Evolutionary conservation across 202 grass and related monocot species (phyloP).

Genomic region (Digitaria exilis): DNA sequence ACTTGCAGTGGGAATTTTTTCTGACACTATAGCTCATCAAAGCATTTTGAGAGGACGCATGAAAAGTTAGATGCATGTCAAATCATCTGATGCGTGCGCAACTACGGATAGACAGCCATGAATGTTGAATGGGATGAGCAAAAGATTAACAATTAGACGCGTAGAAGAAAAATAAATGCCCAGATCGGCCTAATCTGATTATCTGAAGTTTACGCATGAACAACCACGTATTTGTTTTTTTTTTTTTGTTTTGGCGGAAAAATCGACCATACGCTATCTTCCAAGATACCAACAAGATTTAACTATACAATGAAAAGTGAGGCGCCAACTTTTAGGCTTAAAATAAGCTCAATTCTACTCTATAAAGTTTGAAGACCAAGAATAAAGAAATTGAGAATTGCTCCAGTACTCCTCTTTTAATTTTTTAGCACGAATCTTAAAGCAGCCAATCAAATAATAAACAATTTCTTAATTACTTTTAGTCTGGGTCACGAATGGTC

Average conservation of each 20-base stretch:
- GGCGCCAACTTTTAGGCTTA: not conserved
- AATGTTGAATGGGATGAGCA: not conserved
- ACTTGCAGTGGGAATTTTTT: not conserved
- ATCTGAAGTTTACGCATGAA: constrained; percentile 26
- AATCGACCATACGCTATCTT: not conserved
- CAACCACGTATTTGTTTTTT: not conserved
- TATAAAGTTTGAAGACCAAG: not conserved
- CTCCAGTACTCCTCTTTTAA: too few species aligned
- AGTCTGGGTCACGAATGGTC: too few species aligned
- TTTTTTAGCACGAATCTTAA: too few species aligned
- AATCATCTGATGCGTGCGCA: constrained; percentile 4
- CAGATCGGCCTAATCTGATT: constrained; percentile 6
- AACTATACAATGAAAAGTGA: not conserved
- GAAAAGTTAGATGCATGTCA: not conserved
- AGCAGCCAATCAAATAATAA: too few species aligned
- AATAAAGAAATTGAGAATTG: constrained; percentile 12
- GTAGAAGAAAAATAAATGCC: not conserved
- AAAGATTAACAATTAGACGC: not conserved
- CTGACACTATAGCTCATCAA: not conserved
- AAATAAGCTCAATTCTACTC: not conserved
- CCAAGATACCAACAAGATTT: not conserved
- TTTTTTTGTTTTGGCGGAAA: not conserved
- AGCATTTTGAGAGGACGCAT: not conserved
- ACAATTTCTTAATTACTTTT: too few species aligned
- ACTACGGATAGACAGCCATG: not conserved